Evolutionary conservation across 257 asterid genomes (phyloP), one percentile per base, ranked within the genome.

Genomic region (Phtheirospermum japonicum): DNA sequence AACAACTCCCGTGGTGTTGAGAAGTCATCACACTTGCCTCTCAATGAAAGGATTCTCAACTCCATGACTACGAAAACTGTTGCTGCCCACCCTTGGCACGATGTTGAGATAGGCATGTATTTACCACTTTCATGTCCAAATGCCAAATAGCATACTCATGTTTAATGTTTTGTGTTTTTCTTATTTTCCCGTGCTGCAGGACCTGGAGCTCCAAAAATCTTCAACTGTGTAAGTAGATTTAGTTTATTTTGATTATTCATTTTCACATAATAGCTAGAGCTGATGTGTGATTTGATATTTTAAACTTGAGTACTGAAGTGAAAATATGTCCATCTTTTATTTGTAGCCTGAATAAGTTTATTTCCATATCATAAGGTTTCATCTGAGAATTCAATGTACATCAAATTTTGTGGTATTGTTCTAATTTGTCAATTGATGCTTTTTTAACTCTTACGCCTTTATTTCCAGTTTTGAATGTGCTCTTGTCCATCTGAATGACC

Each of bases 21-120:
- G 58, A 73, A 73, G 69, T 12, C 77, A 53, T 23, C 84, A 6
- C 80, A 31, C 45, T 81, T 79, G 16, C 79, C 82, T 74, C 96
- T 92, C 36, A 85, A 83, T 69, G 95, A 89, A 72, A 83, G 95
- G 78, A 86, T 89, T 32, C 86, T 92, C 66, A 80, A 87, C 42
- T 92, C 99, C 72, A 64, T 92, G 89, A 68, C 82, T 67, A 77
- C 85, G 57, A 83, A 85, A 77, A 32, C 82, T 53, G 84, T 72
- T 59, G 93, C 96, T 70, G 96, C 96, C 62, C 99, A 92, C 78
- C 99, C 96, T 16, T 89, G 99, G 99, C 99, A 92, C 69, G 97
- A 92, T 78, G 89, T 92, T 66, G 96, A 89, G 82, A 86, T 89
- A 74, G 97, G 99, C 83, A 80, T 65, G 19, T 37, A 5, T 12